Base-by-base conservation (phyloP, 768 basidiomycete genomes). In the Lactarius pseudohatsudake region DNA sequence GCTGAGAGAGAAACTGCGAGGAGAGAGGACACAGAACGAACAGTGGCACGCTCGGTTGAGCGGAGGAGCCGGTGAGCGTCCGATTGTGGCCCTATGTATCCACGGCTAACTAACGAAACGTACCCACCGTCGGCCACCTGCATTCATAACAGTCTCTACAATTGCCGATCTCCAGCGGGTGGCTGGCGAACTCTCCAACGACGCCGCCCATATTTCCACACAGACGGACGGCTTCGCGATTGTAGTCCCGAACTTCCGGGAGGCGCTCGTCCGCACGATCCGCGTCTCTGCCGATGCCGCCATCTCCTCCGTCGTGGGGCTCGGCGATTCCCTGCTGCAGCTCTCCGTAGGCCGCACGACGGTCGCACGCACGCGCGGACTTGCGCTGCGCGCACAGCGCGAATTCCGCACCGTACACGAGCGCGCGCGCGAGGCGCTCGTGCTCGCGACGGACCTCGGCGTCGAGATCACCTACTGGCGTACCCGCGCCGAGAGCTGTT, bases 381-480 rank as follows among this genome's bases (percentile, higher is more conserved):
- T 58, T n/a, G 57, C 57, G 1, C 36, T 36, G n/a, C 57, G 57
- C 7, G 30, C 57, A 4, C 57, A 58, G 20, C 36, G 57, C n/a
- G 57, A 58, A n/a, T 58, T 58, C 36, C 28, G 38, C n/a, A 32
- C 38, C 20, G 36, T 58, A 3, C 57, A 58, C 36, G 57, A 58
- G 11, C 57, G 15, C 2, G 36, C 57, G 32, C 30, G n/a, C 30
- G 57, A 58, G 36, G 57, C 57, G 3, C 57, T 58, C 34, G 20
- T 13, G 36, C 36, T 58, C 1, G 36, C 57, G 34, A 32, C 57
- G n/a, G 57, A 58, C 30, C 30, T 58, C n/a, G n/a, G 34, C 22
- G 38, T 58, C n/a, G 57, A 58, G 36, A 40, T 58, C n/a, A 40
- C 38, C 3, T 58, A 58, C n/a, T 58, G 57, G 57, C 30, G 30